Evolutionary conservation across 164 flowering plant genomes (phyloP).

Genomic region (Kalanchoe fedtschenkoi): DNA sequence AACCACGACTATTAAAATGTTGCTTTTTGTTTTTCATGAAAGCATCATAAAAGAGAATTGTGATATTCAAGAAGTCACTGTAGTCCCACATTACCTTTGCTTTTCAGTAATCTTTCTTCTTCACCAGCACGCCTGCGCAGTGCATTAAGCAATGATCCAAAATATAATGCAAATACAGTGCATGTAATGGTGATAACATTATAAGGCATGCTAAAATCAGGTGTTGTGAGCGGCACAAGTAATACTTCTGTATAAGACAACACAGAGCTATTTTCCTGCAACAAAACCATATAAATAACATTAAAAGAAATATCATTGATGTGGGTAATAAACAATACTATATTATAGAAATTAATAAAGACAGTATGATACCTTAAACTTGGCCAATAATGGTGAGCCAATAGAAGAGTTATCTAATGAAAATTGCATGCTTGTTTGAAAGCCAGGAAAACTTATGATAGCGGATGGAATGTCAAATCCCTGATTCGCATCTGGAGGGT

Average conservation of each 20-base stretch:
- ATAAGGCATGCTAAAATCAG: conserved; percentile 99
- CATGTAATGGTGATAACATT: conserved; percentile 94
- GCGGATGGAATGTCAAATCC: conserved; percentile 98
- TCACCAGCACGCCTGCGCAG: conserved; percentile 76
- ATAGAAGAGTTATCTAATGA: conserved; percentile 21
- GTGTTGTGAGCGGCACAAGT: conserved; percentile 93
- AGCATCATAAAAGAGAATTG: no score
- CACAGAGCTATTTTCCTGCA: conserved; percentile 55
- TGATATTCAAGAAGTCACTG: neutral
- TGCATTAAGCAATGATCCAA: conserved; percentile 90
- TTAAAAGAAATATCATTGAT: neutral
- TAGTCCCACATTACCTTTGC: conserved; percentile 34
- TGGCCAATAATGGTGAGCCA: conserved; percentile 43
- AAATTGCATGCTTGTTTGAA: conserved; percentile 35
- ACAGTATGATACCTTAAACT: conserved; percentile 46
- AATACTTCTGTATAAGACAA: conserved; percentile 85
- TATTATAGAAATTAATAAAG: neutral
- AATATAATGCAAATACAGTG: conserved; percentile 88
- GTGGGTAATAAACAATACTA: neutral
- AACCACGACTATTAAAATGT: neutral
- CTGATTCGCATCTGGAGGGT: conserved; percentile 97
- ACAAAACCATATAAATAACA: conserved; percentile 11
- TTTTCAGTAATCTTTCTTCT: conserved; percentile 66
- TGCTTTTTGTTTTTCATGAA: neutral
- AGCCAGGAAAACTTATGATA: conserved; percentile 61